Percentiles rank a stretch among this genome's conserved stretches.
phyloP scores from a whole-genome alignment of 306 rosid genomes.

The Rosa lucieae region DNA sequence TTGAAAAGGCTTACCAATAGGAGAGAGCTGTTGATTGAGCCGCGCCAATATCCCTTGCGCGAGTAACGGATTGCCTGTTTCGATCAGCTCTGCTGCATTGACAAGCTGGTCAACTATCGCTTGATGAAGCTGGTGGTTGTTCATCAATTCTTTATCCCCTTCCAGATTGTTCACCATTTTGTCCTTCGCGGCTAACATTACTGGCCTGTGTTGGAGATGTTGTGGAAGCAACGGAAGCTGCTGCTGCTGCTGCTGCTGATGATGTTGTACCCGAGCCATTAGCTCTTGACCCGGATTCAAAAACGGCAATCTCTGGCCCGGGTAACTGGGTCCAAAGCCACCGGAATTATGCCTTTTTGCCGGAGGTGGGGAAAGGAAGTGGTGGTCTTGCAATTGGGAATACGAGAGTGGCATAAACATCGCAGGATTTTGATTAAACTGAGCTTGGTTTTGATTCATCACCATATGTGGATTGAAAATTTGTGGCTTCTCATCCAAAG shows the following conservation, averaged over 20 bases:
- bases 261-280: conserved; percentile 40
- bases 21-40: conserved; percentile 99
- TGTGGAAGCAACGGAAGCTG: conserved; percentile 64
- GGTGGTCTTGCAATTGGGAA: conserved; percentile 60
- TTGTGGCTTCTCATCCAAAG: conserved; percentile 67
- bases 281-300: conserved; percentile 50
- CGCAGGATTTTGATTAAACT: conserved; percentile 50
- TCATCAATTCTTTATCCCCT: conserved; percentile 47
- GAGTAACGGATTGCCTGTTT: conserved; percentile 72
- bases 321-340: conserved; percentile 39
- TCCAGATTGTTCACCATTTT: conserved; percentile 47
- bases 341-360: conserved; percentile 60
- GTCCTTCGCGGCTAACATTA: conserved; percentile 43
- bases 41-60: conserved; percentile 99
- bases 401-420: conserved; percentile 57
- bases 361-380: conserved; percentile 49
- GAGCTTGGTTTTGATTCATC: conserved; percentile 59
- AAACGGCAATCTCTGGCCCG: conserved; percentile 41
- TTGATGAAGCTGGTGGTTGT: conserved; percentile 71
- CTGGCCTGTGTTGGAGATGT: conserved; percentile 55
- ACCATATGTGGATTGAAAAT: conserved; percentile 49
- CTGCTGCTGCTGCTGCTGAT: conserved; percentile 47
- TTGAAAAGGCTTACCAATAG: conserved; percentile 85
- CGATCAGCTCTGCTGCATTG: conserved; percentile 83
- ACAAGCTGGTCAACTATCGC: conserved; percentile 63